Conservation (phyloP, 768 basidiomycete genomes). For the Psilocybe azurescens region DNA sequence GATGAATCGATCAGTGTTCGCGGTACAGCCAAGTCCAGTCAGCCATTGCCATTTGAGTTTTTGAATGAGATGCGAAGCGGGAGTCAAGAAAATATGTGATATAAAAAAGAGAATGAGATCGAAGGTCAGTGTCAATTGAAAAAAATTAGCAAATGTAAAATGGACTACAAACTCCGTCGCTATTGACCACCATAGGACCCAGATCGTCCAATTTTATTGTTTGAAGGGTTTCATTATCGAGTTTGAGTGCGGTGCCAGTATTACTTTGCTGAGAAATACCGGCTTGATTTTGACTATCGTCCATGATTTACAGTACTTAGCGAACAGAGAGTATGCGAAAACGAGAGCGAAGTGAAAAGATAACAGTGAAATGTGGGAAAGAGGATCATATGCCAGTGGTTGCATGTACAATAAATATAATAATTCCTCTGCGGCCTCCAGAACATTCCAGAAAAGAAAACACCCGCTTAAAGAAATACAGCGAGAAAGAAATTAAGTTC, state of each 20-base stretch:
- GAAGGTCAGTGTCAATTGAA: neutral
- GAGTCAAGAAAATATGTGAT: neutral
- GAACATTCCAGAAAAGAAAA: constrained; percentile 11
- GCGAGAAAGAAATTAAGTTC: constrained; percentile 2
- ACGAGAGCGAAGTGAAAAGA: neutral
- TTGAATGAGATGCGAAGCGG: neutral
- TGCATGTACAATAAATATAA: neutral
- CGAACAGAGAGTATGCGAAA: neutral
- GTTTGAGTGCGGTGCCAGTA: no score
- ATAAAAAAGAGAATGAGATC: neutral
- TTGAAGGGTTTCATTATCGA: constrained; percentile 8
- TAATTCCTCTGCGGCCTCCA: neutral
- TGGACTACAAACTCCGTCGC: constrained; percentile 55
- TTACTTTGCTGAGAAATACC: neutral
- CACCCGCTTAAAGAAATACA: neutral
- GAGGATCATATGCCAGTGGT: neutral
- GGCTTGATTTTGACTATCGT: constrained; percentile 7
- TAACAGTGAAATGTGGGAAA: neutral
- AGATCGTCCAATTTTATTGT: constrained; percentile 59
- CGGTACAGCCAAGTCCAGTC: no score
- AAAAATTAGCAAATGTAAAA: neutral
- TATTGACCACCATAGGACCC: constrained; percentile 73
- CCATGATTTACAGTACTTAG: constrained; percentile 2
- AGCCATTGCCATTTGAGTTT: no score
- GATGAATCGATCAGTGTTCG: no score